Conservation (phyloP, 257 asterid genomes). For the Solanum chaucha region DNA sequence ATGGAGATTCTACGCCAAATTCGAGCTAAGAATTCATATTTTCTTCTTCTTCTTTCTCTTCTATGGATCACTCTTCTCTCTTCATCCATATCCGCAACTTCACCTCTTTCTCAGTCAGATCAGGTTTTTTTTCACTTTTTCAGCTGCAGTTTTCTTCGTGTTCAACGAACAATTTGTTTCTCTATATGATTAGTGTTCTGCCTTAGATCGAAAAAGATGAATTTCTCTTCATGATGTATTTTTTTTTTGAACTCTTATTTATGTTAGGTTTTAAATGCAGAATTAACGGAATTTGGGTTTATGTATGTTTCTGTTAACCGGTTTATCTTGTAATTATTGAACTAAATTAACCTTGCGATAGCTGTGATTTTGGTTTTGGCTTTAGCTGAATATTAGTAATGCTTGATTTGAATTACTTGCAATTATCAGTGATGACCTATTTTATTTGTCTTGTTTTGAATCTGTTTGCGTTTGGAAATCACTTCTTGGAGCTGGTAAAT, state of each 20-base stretch:
- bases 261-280: neutral
- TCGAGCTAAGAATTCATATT: neutral
- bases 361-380: neutral
- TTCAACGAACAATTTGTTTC: neutral
- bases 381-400: neutral
- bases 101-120: neutral
- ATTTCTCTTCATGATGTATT: neutral
- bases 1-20: neutral
- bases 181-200: neutral
- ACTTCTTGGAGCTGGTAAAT: neutral
- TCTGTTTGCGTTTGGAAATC: neutral
- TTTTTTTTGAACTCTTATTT: neutral
- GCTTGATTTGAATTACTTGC: neutral
- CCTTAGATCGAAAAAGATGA: neutral
- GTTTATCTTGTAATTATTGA: neutral
- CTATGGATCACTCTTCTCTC: neutral
- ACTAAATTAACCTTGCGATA: neutral
- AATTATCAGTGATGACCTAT: neutral
- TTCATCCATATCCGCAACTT: conserved; percentile 1
- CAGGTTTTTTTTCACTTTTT: neutral
- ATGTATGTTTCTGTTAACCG: neutral
- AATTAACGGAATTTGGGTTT: neutral
- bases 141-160: neutral
- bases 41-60: neutral
- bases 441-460: neutral